Evolutionary conservation across 192 early-diverging fungal genomes (phyloP).

Genomic region (Podila epigama): DNA sequence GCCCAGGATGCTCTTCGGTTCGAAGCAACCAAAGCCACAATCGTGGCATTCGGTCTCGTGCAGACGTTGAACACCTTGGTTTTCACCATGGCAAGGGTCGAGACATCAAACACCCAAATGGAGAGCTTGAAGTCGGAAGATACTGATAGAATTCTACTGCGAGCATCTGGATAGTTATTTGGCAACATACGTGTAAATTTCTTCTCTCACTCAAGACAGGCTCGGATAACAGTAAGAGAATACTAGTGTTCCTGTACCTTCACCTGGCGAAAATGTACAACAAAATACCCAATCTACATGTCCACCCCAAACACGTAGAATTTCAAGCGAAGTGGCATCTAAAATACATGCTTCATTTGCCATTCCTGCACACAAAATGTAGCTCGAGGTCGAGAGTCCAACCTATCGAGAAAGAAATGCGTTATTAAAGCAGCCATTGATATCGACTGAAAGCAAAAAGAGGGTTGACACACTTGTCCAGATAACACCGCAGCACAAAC

Average conservation of each 20-base stretch:
- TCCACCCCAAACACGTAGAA: constrained; percentile 65
- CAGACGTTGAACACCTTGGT: constrained; percentile 38
- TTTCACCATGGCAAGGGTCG: constrained; percentile 52
- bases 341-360: constrained; percentile 61
- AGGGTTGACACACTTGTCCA: not conserved
- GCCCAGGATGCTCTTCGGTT: constrained; percentile 7
- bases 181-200: no score
- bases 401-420: constrained; percentile 2
- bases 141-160: constrained; percentile 51
- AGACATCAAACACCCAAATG: constrained; percentile 61
- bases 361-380: constrained; percentile 60
- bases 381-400: constrained; percentile 47
- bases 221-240: no score
- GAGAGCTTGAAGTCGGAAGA: constrained; percentile 57
- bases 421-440: no score
- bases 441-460: no score
- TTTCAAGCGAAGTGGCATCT: constrained; percentile 57
- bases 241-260: no score
- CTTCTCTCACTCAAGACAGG: no score
- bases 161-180: constrained; percentile 46
- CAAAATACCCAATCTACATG: constrained; percentile 61
- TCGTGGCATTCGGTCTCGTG: constrained; percentile 7
- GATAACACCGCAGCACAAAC: not conserved
- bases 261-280: constrained; percentile 56
- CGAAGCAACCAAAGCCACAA: constrained; percentile 15